Conservation (phyloP, 768 basidiomycete species). For the Xerocomus potaroensis region DNA sequence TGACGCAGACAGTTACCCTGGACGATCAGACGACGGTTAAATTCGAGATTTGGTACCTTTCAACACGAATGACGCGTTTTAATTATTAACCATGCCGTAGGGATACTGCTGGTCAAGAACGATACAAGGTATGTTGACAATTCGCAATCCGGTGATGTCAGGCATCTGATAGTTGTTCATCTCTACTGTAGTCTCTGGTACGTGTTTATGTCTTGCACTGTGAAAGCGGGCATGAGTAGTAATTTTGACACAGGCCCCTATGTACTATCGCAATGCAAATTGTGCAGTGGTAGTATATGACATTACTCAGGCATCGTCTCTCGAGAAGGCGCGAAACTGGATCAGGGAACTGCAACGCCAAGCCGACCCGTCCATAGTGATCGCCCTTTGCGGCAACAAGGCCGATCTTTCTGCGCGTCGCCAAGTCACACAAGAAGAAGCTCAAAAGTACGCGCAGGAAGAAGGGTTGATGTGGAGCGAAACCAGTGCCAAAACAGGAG, state of each 20-base stretch:
- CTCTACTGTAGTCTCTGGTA: slow-evolving; percentile 41
- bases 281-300: slow-evolving; percentile 96
- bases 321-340: slow-evolving; percentile 96
- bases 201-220: slow-evolving; percentile 18
- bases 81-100: slow-evolving; percentile 34
- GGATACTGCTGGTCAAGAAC: slow-evolving; percentile 96
- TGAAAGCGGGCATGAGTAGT: slow-evolving; percentile 1
- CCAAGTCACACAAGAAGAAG: slow-evolving; percentile 84
- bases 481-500: slow-evolving; percentile 86
- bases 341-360: slow-evolving; percentile 95
- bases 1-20: slow-evolving; percentile 94
- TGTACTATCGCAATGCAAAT: slow-evolving; percentile 96
- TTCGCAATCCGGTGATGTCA: background rate
- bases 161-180: background rate
- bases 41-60: slow-evolving; percentile 91
- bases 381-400: slow-evolving; percentile 96
- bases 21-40: slow-evolving; percentile 90
- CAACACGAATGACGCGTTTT: background rate
- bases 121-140: slow-evolving; percentile 67
- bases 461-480: slow-evolving; percentile 93
- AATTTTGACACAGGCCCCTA: slow-evolving; percentile 59
- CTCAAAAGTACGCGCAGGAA: slow-evolving; percentile 88
- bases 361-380: slow-evolving; percentile 95
- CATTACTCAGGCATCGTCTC: slow-evolving; percentile 86
- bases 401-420: slow-evolving; percentile 79